Evolutionary conservation across 495 filamentous ascomycete species (phyloP).

Genomic region (Penicillium desertorum): DNA sequence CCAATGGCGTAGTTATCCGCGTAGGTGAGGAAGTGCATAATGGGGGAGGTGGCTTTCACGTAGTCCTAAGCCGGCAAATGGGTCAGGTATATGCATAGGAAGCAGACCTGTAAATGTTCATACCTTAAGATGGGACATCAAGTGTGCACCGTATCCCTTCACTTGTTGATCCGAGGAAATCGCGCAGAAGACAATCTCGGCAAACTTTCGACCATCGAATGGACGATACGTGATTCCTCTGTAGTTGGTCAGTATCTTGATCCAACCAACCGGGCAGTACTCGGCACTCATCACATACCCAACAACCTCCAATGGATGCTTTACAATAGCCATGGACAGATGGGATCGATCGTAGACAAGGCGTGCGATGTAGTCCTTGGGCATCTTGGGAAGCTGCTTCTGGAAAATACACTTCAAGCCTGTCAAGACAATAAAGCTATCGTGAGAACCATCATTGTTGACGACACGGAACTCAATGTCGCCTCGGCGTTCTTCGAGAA

Average conservation of each 20-base stretch:
- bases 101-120: not conserved
- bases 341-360: constrained; percentile 97
- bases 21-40: constrained; percentile 98
- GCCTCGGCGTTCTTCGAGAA: constrained; percentile 89
- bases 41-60: constrained; percentile 91
- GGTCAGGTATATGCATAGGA: constrained; percentile 14
- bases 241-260: constrained; percentile 21
- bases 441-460: constrained; percentile 87
- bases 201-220: constrained; percentile 89
- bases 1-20: constrained; percentile 99
- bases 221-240: constrained; percentile 96
- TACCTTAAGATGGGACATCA: constrained; percentile 94
- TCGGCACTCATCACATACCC: constrained; percentile 48
- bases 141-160: constrained; percentile 95
- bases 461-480: constrained; percentile 98
- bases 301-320: constrained; percentile 91
- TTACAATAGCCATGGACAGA: constrained; percentile 94
- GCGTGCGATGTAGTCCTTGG: constrained; percentile 96
- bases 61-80: constrained; percentile 60
- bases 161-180: constrained; percentile 98
- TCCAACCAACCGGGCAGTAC: not conserved
- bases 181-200: constrained; percentile 98
- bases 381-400: constrained; percentile 98
- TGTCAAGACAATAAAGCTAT: constrained; percentile 91
- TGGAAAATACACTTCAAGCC: constrained; percentile 98